Evolutionary conservation across 129 eudicot genomes (phyloP).

Genomic region (Artemisia annua): DNA sequence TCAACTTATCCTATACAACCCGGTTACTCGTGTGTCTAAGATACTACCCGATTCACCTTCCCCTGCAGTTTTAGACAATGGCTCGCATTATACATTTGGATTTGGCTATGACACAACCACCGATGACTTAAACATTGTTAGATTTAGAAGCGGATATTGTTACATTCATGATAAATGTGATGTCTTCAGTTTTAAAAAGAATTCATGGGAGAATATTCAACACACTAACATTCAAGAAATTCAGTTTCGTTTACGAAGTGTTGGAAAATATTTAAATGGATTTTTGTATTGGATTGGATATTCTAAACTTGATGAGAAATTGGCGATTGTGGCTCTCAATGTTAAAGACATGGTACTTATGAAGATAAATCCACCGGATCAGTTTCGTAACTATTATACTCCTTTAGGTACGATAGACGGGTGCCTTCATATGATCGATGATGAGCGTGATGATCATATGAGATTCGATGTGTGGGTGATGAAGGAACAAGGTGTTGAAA

Average conservation of each 20-base stretch:
- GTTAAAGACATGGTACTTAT: not conserved
- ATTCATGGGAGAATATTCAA: too few relatives aligned
- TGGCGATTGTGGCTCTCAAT: not conserved
- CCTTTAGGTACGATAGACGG: not conserved
- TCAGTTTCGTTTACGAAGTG: accelerated
- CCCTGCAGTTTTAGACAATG: too few relatives aligned
- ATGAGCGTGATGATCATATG: not conserved
- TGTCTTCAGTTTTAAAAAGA: too few relatives aligned
- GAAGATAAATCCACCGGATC: not conserved
- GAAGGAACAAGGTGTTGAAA: not conserved
- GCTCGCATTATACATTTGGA: too few relatives aligned
- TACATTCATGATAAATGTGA: not conserved
- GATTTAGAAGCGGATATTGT: too few relatives aligned
- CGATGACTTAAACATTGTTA: too few relatives aligned
- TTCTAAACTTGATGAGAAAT: too few relatives aligned
- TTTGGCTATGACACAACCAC: too few relatives aligned
- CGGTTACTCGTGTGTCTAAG: too few relatives aligned
- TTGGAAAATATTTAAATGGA: not conserved
- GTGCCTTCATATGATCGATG: not conserved
- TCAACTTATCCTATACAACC: too few relatives aligned
- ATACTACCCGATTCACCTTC: too few relatives aligned
- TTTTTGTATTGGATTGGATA: not conserved
- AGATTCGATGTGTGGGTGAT: not conserved
- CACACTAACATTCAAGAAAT: too few relatives aligned
- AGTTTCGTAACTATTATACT: not conserved